Conservation (phyloP, 139 green algal species). For the Tetraselmis chui region DNA sequence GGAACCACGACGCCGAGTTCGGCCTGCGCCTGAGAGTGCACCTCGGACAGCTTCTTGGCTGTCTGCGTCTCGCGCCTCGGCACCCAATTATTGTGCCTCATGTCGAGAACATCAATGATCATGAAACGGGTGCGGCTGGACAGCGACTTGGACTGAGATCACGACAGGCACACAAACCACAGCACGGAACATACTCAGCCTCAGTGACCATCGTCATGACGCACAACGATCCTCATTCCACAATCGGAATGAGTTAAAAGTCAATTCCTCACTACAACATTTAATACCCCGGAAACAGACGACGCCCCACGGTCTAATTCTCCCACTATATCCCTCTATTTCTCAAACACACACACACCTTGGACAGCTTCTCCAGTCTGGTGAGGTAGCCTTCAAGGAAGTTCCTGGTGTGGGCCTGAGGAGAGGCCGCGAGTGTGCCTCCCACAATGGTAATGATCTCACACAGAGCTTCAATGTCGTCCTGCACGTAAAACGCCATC, state of each 20-base stretch:
- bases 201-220: too few species aligned
- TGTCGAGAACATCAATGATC: conserved; percentile 63
- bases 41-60: conserved; percentile 85
- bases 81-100: conserved; percentile 51
- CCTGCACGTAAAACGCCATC: too few species aligned
- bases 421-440: neutral
- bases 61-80: conserved; percentile 55
- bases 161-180: too few species aligned
- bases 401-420: neutral
- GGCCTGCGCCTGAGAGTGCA: conserved; percentile 65
- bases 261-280: too few species aligned
- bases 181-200: too few species aligned
- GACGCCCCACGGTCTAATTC: too few species aligned
- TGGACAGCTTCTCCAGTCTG: conserved; percentile 33
- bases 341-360: too few species aligned
- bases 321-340: too few species aligned
- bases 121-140: conserved; percentile 46
- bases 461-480: conserved; percentile 87
- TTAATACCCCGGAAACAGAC: too few species aligned
- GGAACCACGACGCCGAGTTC: conserved; percentile 75
- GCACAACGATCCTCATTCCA: too few species aligned
- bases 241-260: too few species aligned
- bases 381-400: conserved; percentile 36
- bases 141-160: conserved; percentile 2
- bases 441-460: conserved; percentile 78